Conservation (phyloP, 139 green algal species). For the Chlorella sp. region DNA sequence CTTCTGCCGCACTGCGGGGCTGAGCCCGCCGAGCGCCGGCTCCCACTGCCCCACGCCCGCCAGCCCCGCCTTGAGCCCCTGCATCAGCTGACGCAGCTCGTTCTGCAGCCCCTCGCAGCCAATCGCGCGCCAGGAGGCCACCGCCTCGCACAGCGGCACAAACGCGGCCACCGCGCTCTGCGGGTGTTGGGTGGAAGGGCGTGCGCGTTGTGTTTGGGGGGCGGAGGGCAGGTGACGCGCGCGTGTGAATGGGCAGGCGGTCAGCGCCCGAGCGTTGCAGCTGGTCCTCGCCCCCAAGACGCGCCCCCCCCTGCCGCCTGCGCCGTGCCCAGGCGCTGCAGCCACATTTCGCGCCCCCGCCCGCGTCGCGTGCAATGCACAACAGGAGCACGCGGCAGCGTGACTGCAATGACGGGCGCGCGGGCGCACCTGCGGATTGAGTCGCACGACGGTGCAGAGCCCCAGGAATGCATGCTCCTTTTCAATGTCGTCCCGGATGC, state of each 20-base stretch:
- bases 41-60: slow-evolving; percentile 40
- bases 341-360: too few relatives aligned
- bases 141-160: slow-evolving; percentile 56
- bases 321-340: too few relatives aligned
- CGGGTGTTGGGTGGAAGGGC: background rate
- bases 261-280: too few relatives aligned
- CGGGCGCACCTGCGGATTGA: slow-evolving; percentile 60
- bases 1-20: slow-evolving; percentile 51
- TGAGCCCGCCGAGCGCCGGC: slow-evolving; percentile 31
- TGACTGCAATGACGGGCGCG: too few relatives aligned
- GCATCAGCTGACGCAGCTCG: slow-evolving; percentile 62
- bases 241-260: too few relatives aligned
- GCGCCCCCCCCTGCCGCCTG: too few relatives aligned
- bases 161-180: slow-evolving; percentile 52
- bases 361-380: too few relatives aligned
- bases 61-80: slow-evolving; percentile 43
- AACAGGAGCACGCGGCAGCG: too few relatives aligned
- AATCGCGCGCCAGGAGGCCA: slow-evolving; percentile 72
- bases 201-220: too few relatives aligned
- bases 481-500: slow-evolving; percentile 89
- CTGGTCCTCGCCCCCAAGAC: too few relatives aligned
- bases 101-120: slow-evolving; percentile 54
- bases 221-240: too few relatives aligned
- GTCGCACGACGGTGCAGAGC: slow-evolving; percentile 68
- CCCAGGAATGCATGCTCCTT: slow-evolving; percentile 94